Evolutionary conservation across 2,329 filamentous ascomycete species (phyloP).

Genomic region (Aspergillus phoenicis): DNA sequence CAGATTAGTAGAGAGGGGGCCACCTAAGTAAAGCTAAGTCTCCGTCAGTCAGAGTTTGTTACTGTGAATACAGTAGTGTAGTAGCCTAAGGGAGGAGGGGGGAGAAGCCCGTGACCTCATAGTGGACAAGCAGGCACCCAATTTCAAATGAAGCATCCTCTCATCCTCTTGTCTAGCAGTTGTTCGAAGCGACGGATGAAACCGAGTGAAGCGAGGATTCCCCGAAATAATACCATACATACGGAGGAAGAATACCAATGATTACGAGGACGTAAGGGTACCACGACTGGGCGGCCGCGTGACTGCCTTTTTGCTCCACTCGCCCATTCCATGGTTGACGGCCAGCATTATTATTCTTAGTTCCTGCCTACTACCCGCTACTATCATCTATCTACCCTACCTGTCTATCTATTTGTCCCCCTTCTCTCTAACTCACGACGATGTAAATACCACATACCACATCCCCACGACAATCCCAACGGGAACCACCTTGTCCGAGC

Average conservation of each 20-base stretch:
- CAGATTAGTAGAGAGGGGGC: too few relatives aligned
- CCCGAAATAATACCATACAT: slow-evolving; percentile 9
- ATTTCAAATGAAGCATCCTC: not conserved
- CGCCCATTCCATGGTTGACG: slow-evolving; percentile 10
- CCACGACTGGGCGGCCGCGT: slow-evolving; percentile 18
- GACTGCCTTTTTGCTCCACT: slow-evolving; percentile 19
- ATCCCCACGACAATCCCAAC: not conserved
- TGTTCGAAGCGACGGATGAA: not conserved
- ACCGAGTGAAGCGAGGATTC: slow-evolving; percentile 10
- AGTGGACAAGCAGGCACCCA: not conserved
- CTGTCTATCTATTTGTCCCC: not conserved
- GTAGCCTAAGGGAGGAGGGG: too few relatives aligned
- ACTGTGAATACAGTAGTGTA: not conserved
- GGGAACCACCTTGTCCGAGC: not conserved
- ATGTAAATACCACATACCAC: too few relatives aligned
- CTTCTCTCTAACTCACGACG: not conserved
- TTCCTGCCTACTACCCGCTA: not conserved
- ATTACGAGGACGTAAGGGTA: slow-evolving; percentile 14
- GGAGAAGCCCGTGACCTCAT: not conserved
- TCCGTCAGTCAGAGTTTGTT: not conserved
- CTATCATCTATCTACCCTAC: not conserved
- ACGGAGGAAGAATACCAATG: not conserved
- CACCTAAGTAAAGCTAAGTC: too few relatives aligned
- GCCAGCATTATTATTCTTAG: slow-evolving; percentile 1
- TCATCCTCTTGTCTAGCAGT: not conserved